Percentiles rank a stretch among this genome's conserved stretches.
Evolutionary conservation across 208 protist species (phyloP).

Genomic region (Leishmania amazonensis): DNA sequence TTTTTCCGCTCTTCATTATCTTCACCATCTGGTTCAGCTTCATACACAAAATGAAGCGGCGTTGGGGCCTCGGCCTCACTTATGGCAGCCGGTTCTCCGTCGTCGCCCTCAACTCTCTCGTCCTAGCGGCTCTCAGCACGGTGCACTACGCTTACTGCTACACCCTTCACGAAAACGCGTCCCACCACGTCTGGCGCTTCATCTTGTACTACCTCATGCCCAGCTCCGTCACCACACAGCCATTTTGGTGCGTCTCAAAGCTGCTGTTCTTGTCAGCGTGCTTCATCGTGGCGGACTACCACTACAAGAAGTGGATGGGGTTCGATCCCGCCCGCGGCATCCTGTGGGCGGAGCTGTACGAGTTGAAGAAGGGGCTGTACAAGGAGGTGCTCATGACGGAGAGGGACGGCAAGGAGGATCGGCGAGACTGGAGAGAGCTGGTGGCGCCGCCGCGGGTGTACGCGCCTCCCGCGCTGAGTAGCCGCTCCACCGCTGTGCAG

Average conservation of each 20-base stretch:
- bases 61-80: constrained; percentile 56
- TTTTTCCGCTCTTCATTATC: constrained; percentile 63
- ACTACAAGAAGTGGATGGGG: constrained; percentile 60
- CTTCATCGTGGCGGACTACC: constrained; percentile 67
- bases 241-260: constrained; percentile 31
- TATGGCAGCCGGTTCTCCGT: constrained; percentile 55
- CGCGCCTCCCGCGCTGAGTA: background rate
- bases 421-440: constrained; percentile 27
- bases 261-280: constrained; percentile 37
- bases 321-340: constrained; percentile 73
- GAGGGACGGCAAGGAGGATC: background rate
- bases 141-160: constrained; percentile 72
- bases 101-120: constrained; percentile 67
- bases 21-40: constrained; percentile 52
- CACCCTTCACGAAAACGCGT: constrained; percentile 27
- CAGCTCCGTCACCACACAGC: constrained; percentile 14
- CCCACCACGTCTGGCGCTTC: constrained; percentile 1
- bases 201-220: constrained; percentile 17
- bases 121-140: constrained; percentile 60
- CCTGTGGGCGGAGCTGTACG: constrained; percentile 66
- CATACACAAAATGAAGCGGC: constrained; percentile 76
- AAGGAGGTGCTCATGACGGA: constrained; percentile 3
- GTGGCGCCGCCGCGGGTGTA: constrained; percentile 32
- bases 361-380: constrained; percentile 31
- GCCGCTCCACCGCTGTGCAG: background rate